A percentile compares a stretch with the other conserved stretches of the same genome.
phyloP scores from a whole-genome alignment of 805 yeast species.

The Zygosaccharomyces siamensis region DNA sequence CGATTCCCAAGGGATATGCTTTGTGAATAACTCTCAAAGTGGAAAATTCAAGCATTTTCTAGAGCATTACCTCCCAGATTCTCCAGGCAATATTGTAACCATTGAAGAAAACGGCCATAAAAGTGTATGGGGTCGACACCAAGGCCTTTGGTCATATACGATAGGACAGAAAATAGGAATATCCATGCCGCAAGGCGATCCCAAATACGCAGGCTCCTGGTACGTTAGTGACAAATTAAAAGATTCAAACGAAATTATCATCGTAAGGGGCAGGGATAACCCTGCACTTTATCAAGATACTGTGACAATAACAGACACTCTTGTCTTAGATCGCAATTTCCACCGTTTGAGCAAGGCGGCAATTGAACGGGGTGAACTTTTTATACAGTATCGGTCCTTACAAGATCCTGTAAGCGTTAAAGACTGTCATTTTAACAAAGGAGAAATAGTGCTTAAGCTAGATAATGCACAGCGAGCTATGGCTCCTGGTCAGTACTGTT shows the following conservation, averaged over 20 bases:
- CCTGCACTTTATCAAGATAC: slow-evolving; percentile 46
- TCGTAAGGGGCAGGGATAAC: slow-evolving; percentile 66
- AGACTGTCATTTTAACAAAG: slow-evolving; percentile 16
- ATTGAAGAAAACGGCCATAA: slow-evolving; percentile 47
- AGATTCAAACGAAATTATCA: slow-evolving; percentile 65
- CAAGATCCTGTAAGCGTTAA: slow-evolving; percentile 50
- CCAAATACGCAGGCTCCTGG: slow-evolving; percentile 74
- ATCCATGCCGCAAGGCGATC: slow-evolving; percentile 86
- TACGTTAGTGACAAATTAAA: slow-evolving; percentile 68
- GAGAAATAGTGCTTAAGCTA: slow-evolving; percentile 36
- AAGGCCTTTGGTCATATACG: slow-evolving; percentile 93
- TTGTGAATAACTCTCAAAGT: slow-evolving; percentile 61
- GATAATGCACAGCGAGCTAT: slow-evolving; percentile 56
- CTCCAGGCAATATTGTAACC: slow-evolving; percentile 73
- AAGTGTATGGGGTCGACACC: slow-evolving; percentile 69
- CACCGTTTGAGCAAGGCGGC: slow-evolving; percentile 3
- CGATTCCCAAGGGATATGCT: slow-evolving; percentile 93
- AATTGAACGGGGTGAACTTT: slow-evolving; percentile 25
- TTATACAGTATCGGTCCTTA: slow-evolving; percentile 68
- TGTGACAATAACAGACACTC: slow-evolving; percentile 40
- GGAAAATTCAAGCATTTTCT: slow-evolving; percentile 68
- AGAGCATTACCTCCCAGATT: slow-evolving; percentile 63
- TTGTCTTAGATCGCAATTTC: slow-evolving; percentile 15
- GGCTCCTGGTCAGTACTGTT: slow-evolving; percentile 86
- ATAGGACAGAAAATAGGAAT: slow-evolving; percentile 75